phyloP scores from a whole-genome alignment of 768 basidiomycete genomes.

The Leccinum truebloodii region DNA sequence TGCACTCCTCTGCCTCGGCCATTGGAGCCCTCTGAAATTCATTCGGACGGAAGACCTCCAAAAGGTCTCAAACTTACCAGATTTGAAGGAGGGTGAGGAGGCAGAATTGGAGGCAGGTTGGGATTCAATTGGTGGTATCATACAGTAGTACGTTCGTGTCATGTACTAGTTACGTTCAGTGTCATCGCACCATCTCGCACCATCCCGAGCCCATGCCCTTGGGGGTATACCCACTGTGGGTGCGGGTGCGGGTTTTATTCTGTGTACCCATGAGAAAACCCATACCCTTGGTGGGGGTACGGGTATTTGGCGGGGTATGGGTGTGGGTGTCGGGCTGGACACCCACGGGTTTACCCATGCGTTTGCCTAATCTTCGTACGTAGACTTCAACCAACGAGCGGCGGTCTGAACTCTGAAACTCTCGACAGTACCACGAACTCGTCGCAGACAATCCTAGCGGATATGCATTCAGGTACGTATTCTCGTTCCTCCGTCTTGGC shows the following conservation, averaged over 20 bases:
- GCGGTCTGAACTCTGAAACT: no score
- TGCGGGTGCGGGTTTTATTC: no score
- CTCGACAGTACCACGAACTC: no score
- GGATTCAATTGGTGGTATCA: neutral
- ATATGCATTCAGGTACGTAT: no score
- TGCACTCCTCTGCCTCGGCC: neutral
- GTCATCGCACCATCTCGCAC: no score
- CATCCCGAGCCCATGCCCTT: no score
- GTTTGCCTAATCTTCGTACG: neutral
- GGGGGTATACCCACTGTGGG: no score
- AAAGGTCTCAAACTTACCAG: neutral
- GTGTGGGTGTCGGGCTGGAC: neutral
- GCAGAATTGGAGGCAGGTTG: neutral
- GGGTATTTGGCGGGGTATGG: neutral
- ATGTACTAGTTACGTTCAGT: no score
- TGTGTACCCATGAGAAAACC: neutral
- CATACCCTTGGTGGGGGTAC: neutral
- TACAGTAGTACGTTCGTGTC: neutral
- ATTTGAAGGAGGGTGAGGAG: neutral
- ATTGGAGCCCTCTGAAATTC: neutral
- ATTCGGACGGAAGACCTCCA: neutral
- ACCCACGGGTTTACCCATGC: neutral
- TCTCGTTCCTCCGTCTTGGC: no score
- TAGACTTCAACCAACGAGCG: no score
- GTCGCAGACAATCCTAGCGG: no score